Base-by-base conservation (phyloP, 345 rosid genomes). In the Linum lewisii region DNA sequence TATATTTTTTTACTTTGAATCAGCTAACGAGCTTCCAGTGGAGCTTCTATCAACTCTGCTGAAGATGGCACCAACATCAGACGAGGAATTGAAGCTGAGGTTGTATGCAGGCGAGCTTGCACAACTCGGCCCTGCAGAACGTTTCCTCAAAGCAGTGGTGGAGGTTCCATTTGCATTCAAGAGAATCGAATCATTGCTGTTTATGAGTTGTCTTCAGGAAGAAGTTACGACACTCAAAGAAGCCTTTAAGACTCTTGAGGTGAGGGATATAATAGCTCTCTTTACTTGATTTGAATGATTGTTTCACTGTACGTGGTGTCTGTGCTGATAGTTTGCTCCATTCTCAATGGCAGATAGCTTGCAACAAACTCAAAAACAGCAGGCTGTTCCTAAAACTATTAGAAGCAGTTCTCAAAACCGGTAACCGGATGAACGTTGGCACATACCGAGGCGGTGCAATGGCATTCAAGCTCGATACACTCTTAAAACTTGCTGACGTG, bases 391-490 rank as follows among this genome's bases (percentile, higher is more conserved):
- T 61, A 21, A 61, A 51, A 37, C 57, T 61, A 47, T 54, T 61
- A 25, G 64, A 61, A 51, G 64, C 64, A 9, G 64, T 61, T 25
- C 64, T 61, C 24, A 61, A 61, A 51, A 61, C 64, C 49, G 64
- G 64, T 11, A 61, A 61, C 56, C 64, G 64, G 14, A 61, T 61
- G 64, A 61, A 61, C 32, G 64, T 15, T 18, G 64, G 64, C 24
- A 61, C 64, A 16, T 44, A 49, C 56, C 64, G 64, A 23, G 64
- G 64, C 42, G 56, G 51, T 50, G 64, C 64, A 13, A 24, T 18
- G 22, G 64, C 64, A 5, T 61, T 61, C 64, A 61, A 61, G 56
- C 94, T 93, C 26, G 99, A 89, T 73, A 86, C 97, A 0, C 97
- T 93, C 15, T 73, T 93, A 59, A 60, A 60, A 51, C 53, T 60